Base-by-base conservation (phyloP, 441 rosid genomes). In the Adansonia madagascariensis region DNA sequence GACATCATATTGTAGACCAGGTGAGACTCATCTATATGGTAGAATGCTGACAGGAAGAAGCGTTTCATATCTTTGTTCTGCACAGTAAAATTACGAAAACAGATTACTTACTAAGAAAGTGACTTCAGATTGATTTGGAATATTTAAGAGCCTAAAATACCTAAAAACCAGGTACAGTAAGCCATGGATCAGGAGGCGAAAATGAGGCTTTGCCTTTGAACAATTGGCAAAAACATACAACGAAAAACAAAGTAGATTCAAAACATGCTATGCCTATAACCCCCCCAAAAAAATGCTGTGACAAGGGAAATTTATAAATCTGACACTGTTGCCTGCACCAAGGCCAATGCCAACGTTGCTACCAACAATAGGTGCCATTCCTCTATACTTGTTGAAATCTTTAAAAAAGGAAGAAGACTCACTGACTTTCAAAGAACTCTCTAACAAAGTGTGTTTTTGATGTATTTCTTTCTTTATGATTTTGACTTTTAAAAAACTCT, bases 1-100 rank as follows among this genome's bases (percentile, higher is more conserved):
- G 99, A 93, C 79, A 87, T 86, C 99, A 95, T 93, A 83, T 95
- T 95, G 86, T 89, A 95, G 43, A 89, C 85, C 64, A 95, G 81
- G 84, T 95, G 98, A 65, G 97, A 80, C 69, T 95, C 99, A 20
- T 88, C 88, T 3, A 87, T 77, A 78, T 95, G 99, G 85, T 93
- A 95, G 74, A 95, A 92, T 49, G 97, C 80, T 0, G 99, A 95
- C 73, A 95, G 79, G 76, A 93, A 88, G 80, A 92, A 91, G 61
- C 99, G 92, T 83, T 84, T 92, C 64, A 84, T 73, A 71, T 92
- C 97, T 90, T 84, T 81, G 77, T 95, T 70, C 98, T 95, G 94
- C 78, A 69, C 22, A 15, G 27, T 74, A 78, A 63, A 80, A 66
- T 12, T 6, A 15, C 8, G 31, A 14, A 52, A 10, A 11, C 5